Evolutionary conservation across 495 filamentous ascomycete species (phyloP).

Genomic region (Penicillium verhagenii): DNA sequence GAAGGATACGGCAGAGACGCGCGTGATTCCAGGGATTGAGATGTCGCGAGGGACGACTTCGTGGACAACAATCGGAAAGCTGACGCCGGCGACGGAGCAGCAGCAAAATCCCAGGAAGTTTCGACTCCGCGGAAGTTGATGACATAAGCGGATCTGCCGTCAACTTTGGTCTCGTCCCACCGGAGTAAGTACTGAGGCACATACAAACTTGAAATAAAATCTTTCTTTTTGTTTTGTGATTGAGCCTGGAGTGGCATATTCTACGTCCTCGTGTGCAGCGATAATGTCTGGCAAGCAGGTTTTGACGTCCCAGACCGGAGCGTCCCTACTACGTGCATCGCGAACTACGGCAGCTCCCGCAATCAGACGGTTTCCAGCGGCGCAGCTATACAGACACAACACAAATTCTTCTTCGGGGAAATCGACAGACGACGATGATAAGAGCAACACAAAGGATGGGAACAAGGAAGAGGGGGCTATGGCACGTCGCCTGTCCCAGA

Average conservation of each 20-base stretch:
- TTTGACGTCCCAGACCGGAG: constrained; percentile 12
- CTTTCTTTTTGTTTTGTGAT: not conserved
- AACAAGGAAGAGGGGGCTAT: constrained; percentile 51
- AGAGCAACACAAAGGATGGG: not conserved
- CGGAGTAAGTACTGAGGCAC: too few relatives aligned
- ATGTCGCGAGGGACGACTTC: not conserved
- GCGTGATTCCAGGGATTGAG: constrained; percentile 36
- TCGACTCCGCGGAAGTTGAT: constrained; percentile 44
- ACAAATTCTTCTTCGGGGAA: constrained; percentile 9
- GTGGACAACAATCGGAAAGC: constrained; percentile 18
- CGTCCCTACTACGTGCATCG: constrained; percentile 13
- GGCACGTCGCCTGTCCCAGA: constrained; percentile 69
- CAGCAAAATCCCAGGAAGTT: constrained; percentile 29
- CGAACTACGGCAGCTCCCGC: constrained; percentile 14
- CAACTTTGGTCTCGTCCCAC: too few relatives aligned
- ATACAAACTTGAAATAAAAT: not conserved
- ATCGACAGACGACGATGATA: constrained; percentile 16
- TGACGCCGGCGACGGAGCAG: constrained; percentile 15
- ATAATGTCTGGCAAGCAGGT: constrained; percentile 32
- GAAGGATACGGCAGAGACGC: constrained; percentile 28
- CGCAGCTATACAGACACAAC: constrained; percentile 24
- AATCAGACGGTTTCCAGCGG: constrained; percentile 22
- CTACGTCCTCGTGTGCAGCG: too few relatives aligned
- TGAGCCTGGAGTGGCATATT: too few relatives aligned
- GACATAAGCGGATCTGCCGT: constrained; percentile 28